These are phyloP conservation scores for Rhodofomes roseus DNA, from an alignment of 1,284 basidiomycete species.

Conservation along the genomic window DNA sequence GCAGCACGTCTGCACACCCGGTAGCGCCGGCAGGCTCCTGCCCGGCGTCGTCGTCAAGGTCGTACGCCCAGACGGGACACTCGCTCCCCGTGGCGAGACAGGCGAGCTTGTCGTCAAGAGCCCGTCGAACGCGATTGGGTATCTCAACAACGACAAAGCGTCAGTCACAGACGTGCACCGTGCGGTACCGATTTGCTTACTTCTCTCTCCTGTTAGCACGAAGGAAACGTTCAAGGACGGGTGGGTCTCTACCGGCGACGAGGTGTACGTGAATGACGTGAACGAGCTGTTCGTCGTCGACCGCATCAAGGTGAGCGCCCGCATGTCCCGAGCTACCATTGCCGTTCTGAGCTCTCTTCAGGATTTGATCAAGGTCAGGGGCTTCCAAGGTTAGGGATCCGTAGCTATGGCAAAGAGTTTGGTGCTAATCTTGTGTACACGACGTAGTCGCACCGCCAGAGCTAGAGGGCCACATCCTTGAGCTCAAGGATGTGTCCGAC, in stretches of 20 bases:
- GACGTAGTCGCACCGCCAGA: slow-evolving; percentile 35
- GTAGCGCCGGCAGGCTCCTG: slow-evolving; percentile 37
- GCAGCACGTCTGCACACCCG: slow-evolving; percentile 24
- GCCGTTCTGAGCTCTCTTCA: slow-evolving; percentile 15
- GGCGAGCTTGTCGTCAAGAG: slow-evolving; percentile 41
- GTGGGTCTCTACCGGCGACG: slow-evolving; percentile 44
- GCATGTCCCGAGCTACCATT: not conserved
- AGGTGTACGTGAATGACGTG: slow-evolving; percentile 36
- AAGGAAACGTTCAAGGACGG: slow-evolving; percentile 40
- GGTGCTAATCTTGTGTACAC: slow-evolving; percentile 15
- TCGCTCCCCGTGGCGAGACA: slow-evolving; percentile 34
- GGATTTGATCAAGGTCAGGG: slow-evolving; percentile 64
- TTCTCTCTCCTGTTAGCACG: slow-evolving; percentile 27
- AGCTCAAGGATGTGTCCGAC: slow-evolving; percentile 68
- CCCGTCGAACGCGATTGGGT: slow-evolving; percentile 38
- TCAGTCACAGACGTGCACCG: slow-evolving; percentile 22
- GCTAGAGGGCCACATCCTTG: slow-evolving; percentile 59
- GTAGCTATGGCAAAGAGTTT: not conserved
- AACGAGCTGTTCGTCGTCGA: slow-evolving; percentile 43
- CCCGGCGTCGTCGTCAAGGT: slow-evolving; percentile 36
- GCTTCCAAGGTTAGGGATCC: slow-evolving; percentile 43
- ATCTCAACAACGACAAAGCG: slow-evolving; percentile 38
- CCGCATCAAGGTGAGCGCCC: slow-evolving; percentile 35
- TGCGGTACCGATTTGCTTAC: not conserved
- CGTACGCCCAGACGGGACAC: slow-evolving; percentile 37